These are phyloP conservation scores for Orbilia quercus DNA, from an alignment of 2,329 filamentous ascomycete genomes.

Conservation along the genomic window DNA sequence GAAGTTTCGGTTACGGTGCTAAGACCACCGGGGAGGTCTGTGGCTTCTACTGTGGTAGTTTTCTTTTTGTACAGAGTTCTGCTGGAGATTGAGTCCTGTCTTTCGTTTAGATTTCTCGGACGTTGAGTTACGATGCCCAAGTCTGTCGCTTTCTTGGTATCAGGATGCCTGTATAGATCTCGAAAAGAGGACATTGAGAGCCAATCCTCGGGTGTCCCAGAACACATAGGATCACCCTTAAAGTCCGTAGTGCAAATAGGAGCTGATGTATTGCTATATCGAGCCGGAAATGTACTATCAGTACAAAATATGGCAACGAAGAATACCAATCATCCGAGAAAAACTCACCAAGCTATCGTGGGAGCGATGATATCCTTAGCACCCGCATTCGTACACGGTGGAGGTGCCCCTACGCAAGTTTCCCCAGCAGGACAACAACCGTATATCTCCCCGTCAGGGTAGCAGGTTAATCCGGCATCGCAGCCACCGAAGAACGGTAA, in stretches of 20 bases:
- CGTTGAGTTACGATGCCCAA: too few species aligned
- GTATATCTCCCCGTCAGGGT: not conserved
- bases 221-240: not conserved
- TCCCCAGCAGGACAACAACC: not conserved
- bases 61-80: too few species aligned
- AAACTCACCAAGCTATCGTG: too few species aligned
- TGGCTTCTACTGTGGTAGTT: too few species aligned
- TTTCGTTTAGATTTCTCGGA: too few species aligned
- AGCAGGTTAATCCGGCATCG: not conserved
- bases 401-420: not conserved
- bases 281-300: not conserved
- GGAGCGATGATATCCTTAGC: too few species aligned
- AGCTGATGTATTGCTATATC: not conserved
- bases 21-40: too few species aligned
- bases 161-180: too few species aligned
- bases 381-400: not conserved
- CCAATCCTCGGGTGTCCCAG: not conserved
- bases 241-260: not conserved
- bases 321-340: not conserved
- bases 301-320: too few species aligned
- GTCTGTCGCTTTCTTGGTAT: too few species aligned
- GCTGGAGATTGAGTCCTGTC: too few species aligned
- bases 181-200: conserved; percentile 11
- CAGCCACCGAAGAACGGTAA: conserved; percentile 6
- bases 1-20: too few species aligned